Base-by-base conservation (phyloP, 257 asterid species). In the Solanum gracilifrons region DNA sequence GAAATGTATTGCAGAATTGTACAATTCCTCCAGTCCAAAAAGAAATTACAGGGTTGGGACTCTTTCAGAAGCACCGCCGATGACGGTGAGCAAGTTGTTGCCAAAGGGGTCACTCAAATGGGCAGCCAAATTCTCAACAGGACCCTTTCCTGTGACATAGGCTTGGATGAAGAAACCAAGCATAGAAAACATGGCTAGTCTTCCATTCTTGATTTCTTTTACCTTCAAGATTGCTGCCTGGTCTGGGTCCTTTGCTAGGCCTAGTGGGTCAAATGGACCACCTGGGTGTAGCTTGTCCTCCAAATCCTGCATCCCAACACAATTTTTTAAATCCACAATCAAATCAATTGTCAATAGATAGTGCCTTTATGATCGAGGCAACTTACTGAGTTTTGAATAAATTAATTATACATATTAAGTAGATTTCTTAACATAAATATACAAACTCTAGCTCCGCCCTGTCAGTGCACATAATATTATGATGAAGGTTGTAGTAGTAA, bases 281-380 rank as follows among this genome's bases (percentile, higher is more conserved):
- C 99, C 98, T 0, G 99, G 98, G 92, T 96, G 98, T 89, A 96
- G 97, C 94, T 91, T 95, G 98, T 96, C 98, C 92, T 96, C 99
- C 84, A 96, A 86, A 72, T 96, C 94, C 99, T 96, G 66, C 69
- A 84, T 18, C 46, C 5, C 33, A 3, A 87, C 21, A 43, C 84
- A 79, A 77, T 39, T 77, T 9, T 0, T 25, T 43, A 43, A 16
- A 79, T 27, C 7, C 32, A n/a, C 72, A 64, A 25, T 64, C 15
- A 5, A 64, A 64, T 64, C 72, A 64, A 64, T 25, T 64, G 16
- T 64, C 18, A 23, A 11, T n/a, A 60, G 68, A 60, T 60, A 60
- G 25, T 60, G 68, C 12, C 15, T 62, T 64, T 64, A 9, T 11
- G 16, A 64, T 64, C 4, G 32, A 64, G 32, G 72, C 72, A n/a